Evolutionary conservation across 163 green algal species (phyloP).

Genomic region (Coccomyxa subellipsoidea): DNA sequence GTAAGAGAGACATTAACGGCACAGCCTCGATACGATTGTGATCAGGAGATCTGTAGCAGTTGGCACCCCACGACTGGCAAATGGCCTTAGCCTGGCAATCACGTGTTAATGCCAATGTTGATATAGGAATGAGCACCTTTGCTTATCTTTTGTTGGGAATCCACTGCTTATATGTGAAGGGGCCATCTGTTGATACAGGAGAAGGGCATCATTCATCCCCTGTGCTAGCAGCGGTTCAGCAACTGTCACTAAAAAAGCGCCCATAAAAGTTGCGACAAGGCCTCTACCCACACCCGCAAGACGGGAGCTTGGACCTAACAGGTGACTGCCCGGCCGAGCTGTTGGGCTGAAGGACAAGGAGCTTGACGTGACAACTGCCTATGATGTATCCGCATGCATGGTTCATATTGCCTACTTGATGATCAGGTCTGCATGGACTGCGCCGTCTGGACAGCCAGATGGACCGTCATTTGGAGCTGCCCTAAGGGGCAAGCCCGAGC

Average conservation of each 20-base stretch:
- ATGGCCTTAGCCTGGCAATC: too few relatives aligned
- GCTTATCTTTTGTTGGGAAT: neutral
- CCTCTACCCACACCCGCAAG: neutral
- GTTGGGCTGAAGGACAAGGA: too few relatives aligned
- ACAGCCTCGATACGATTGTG: too few relatives aligned
- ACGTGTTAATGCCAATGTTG: too few relatives aligned
- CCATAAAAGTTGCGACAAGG: neutral
- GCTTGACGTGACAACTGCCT: too few relatives aligned
- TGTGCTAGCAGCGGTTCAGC: neutral
- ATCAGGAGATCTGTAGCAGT: too few relatives aligned
- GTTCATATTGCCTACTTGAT: neutral
- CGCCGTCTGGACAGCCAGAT: neutral
- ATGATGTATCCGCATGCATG: neutral
- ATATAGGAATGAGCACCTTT: too few relatives aligned
- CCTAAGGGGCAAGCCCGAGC: constrained; percentile 45
- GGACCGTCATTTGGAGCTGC: neutral
- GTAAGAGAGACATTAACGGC: too few relatives aligned
- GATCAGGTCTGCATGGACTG: neutral
- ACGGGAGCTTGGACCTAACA: neutral
- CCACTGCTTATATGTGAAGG: neutral
- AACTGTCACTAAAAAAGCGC: neutral
- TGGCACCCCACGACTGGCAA: too few relatives aligned
- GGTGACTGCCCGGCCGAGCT: too few relatives aligned
- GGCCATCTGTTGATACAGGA: neutral
- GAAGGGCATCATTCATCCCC: neutral